Conservation (phyloP, 805 yeast species). For the Hanseniaspora lindneri region DNA sequence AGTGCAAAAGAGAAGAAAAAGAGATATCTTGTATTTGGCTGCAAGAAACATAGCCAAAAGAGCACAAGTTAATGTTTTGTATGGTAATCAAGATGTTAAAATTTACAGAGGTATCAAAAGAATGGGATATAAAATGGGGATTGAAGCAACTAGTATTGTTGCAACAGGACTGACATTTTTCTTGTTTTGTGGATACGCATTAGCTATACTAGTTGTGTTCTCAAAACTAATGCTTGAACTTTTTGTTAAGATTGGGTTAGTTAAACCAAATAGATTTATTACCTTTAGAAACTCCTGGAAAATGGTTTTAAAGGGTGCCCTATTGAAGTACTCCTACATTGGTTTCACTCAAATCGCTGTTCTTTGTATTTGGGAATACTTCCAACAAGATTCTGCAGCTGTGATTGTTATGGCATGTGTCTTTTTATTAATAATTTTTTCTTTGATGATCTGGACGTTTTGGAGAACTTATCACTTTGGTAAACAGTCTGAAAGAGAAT, state of each 20-base stretch:
- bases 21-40: slow-evolving; percentile 17
- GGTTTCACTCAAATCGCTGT: slow-evolving; percentile 75
- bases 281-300: slow-evolving; percentile 47
- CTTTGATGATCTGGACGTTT: slow-evolving; percentile 52
- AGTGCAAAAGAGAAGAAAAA: slow-evolving; percentile 45
- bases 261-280: slow-evolving; percentile 37
- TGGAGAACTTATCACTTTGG: slow-evolving; percentile 58
- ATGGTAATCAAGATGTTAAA: slow-evolving; percentile 46
- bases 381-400: slow-evolving; percentile 72
- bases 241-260: slow-evolving; percentile 37
- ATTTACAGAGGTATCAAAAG: slow-evolving; percentile 81
- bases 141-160: slow-evolving; percentile 75
- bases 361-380: slow-evolving; percentile 79
- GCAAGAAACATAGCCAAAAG: slow-evolving; percentile 29
- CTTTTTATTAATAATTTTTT: slow-evolving; percentile 49
- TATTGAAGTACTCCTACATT: slow-evolving; percentile 66
- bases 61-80: slow-evolving; percentile 28
- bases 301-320: slow-evolving; percentile 58
- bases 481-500: slow-evolving; percentile 41
- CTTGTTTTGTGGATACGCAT: slow-evolving; percentile 59
- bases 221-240: slow-evolving; percentile 43
- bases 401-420: slow-evolving; percentile 70
- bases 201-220: slow-evolving; percentile 48
- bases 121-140: slow-evolving; percentile 60
- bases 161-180: slow-evolving; percentile 82